phyloP scores from a whole-genome alignment of 129 eudicot species.

The Smallanthus sonchifolius region DNA sequence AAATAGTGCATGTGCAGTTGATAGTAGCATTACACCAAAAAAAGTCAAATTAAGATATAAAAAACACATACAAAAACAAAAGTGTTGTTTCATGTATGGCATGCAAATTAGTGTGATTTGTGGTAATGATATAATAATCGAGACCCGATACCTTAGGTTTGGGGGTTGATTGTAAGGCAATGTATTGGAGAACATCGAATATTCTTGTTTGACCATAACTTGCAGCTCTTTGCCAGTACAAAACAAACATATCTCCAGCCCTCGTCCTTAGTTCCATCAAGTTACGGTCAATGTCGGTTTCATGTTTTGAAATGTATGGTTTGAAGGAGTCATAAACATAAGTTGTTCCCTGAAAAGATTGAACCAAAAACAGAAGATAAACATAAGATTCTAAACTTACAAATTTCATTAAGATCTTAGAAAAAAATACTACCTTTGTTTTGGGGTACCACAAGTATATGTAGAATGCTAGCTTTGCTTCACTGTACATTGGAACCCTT shows the following conservation, averaged over 20 bases:
- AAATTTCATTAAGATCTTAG: neutral
- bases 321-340: constrained; percentile 39
- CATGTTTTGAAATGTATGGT: constrained; percentile 38
- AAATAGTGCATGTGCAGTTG: too few relatives aligned
- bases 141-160: constrained; percentile 54
- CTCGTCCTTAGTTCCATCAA: constrained; percentile 33
- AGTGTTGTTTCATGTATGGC: neutral
- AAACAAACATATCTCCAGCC: constrained; percentile 39
- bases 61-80: neutral
- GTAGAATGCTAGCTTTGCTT: constrained; percentile 88
- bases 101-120: neutral
- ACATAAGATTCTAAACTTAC: neutral
- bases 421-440: constrained; percentile 55
- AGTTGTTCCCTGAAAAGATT: constrained; percentile 69
- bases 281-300: constrained; percentile 34
- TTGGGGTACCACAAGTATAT: constrained; percentile 90
- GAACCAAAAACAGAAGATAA: neutral
- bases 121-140: neutral
- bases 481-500: constrained; percentile 98
- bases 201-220: constrained; percentile 79
- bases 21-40: too few relatives aligned
- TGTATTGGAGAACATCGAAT: constrained; percentile 72
- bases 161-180: constrained; percentile 87
- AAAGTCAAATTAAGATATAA: too few relatives aligned
- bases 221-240: constrained; percentile 70